Evolutionary conservation across 1,139 yeast genomes (phyloP).

Genomic region (Nakaseomyces delphensis): DNA sequence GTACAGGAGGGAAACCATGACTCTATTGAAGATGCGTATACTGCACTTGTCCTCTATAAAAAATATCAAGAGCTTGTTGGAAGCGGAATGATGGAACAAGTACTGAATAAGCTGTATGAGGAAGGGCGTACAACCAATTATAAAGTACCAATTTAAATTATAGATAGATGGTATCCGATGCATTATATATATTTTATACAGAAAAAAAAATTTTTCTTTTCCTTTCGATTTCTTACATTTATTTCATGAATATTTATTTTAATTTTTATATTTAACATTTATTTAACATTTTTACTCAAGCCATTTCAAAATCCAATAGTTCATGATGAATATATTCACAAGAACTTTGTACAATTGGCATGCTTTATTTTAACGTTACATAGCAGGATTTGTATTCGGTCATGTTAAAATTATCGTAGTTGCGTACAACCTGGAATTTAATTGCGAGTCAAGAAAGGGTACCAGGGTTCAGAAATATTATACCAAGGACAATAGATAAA

Average conservation of each 20-base stretch:
- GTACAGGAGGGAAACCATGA: slow-evolving; percentile 95
- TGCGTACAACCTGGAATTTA: not conserved
- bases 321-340: too few relatives aligned
- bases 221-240: too few relatives aligned
- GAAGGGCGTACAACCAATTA: slow-evolving; percentile 63
- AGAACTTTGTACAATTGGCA: too few relatives aligned
- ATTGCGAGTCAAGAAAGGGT: not conserved
- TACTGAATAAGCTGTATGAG: slow-evolving; percentile 57
- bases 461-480: not conserved
- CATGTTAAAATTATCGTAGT: not conserved
- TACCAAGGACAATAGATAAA: not conserved
- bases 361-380: too few relatives aligned
- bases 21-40: slow-evolving; percentile 89
- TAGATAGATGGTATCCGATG: not conserved
- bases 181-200: not conserved
- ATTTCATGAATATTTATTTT: too few relatives aligned
- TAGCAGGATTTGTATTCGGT: too few relatives aligned
- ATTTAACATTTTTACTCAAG: too few relatives aligned
- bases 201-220: too few relatives aligned
- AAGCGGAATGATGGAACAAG: slow-evolving; percentile 50
- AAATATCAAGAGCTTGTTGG: slow-evolving; percentile 56
- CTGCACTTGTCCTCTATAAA: slow-evolving; percentile 72
- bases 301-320: too few relatives aligned
- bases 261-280: too few relatives aligned
- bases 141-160: slow-evolving; percentile 41